Evolutionary conservation across 495 filamentous ascomycete genomes (phyloP), one percentile per base, ranked within the genome.

Genomic region (Aspergillus biplanus): DNA sequence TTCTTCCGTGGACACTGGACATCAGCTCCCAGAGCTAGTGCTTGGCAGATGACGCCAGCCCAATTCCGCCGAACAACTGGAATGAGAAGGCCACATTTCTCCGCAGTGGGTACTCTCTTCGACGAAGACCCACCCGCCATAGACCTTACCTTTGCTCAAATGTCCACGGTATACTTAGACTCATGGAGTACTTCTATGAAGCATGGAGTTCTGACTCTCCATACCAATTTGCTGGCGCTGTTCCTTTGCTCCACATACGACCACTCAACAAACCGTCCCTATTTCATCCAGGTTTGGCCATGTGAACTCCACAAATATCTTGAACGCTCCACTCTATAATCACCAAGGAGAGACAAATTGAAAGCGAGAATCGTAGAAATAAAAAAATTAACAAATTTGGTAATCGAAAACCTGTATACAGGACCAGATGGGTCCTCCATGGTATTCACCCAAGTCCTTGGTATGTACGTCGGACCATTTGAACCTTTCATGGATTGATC

Each of bases 51-150:
- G 63, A 67, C 64, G 62, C 64, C 62, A 67, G 39, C 48, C 61
- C 53, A 67, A 60, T 60, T 27, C 53, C 57, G 52, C 66, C 64
- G 59, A 59, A 59, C 52, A 52, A 53, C 56, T 53, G 63, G 58
- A 68, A 62, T 68, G 61, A 2, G 21, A 27, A 64, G 61, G 58
- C 63, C 58, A 54, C 56, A 67, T 67, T 68, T 68, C 66, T 67
- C 65, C 66, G 65, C 64, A 59, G 56, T 47, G 34, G 59, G 54
- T 37, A 48, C 44, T 44, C 12, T 35, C 52, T 52, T 47, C 47
- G 44, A 15, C 47, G 33, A 31, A 52, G 32, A 59, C 58, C 63
- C 63, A 65, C 63, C 63, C 58, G 59, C 56, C 32, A 50, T 3
- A 50, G 15, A 50, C 16, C 15, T 13, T 31, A 50, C 33, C 27